Evolutionary conservation across 2,329 filamentous ascomycete species (phyloP).

Genomic region (Furcasterigmium furcatum): DNA sequence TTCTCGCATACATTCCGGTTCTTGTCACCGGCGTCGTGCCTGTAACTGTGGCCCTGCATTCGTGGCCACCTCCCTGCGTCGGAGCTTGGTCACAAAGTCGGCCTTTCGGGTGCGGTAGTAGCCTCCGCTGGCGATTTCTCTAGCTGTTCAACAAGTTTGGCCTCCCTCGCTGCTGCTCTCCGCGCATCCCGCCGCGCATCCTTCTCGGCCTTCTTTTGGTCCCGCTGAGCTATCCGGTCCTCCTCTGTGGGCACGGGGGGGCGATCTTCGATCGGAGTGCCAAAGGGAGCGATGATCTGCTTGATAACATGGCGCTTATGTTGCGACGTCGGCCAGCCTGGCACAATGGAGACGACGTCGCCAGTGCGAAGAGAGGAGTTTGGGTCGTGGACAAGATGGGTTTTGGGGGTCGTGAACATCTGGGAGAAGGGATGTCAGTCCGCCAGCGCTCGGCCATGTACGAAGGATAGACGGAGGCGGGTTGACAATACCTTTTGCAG

Average conservation of each 20-base stretch:
- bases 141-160: no score
- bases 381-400: slow-evolving; percentile 76
- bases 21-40: no score
- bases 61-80: no score
- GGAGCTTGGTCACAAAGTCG: no score
- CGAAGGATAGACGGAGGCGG: not conserved
- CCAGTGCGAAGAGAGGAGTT: slow-evolving; percentile 68
- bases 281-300: slow-evolving; percentile 68
- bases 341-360: slow-evolving; percentile 70
- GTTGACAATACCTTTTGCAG: slow-evolving; percentile 10
- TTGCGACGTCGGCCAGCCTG: slow-evolving; percentile 62
- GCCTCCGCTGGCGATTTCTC: no score
- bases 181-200: slow-evolving; percentile 44
- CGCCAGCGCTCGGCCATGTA: not conserved
- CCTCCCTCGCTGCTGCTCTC: slow-evolving; percentile 14
- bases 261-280: slow-evolving; percentile 59
- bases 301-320: slow-evolving; percentile 72
- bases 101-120: no score
- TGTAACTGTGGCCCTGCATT: no score
- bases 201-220: slow-evolving; percentile 55
- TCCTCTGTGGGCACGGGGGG: slow-evolving; percentile 63
- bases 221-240: slow-evolving; percentile 54
- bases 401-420: slow-evolving; percentile 62
- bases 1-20: no score
- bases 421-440: slow-evolving; percentile 23